phyloP scores from a whole-genome alignment of 2,329 filamentous ascomycete genomes.

The Biscogniauxia mediterranea region DNA sequence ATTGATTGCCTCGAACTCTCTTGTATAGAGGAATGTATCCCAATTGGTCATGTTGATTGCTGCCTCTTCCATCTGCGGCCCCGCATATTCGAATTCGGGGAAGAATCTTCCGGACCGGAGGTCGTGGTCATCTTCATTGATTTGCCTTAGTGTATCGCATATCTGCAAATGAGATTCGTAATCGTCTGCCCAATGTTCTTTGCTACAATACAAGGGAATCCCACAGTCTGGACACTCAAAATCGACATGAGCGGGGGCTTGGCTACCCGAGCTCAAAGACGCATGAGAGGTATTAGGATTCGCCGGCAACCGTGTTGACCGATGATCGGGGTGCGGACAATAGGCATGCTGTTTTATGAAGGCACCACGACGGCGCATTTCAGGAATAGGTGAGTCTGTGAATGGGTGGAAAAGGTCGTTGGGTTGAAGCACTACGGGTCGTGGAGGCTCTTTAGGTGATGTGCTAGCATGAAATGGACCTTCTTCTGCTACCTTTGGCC shows the following conservation, averaged over 20 bases:
- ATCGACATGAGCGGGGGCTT: slow-evolving; percentile 76
- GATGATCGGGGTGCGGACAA: slow-evolving; percentile 88
- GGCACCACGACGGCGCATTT: slow-evolving; percentile 81
- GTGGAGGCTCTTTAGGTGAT: slow-evolving; percentile 15
- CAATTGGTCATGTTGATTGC: slow-evolving; percentile 97
- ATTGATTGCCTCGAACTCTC: slow-evolving; percentile 88
- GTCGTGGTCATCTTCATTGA: slow-evolving; percentile 98
- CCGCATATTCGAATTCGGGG: slow-evolving; percentile 89
- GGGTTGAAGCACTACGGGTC: slow-evolving; percentile 50
- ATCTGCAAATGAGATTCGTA: slow-evolving; percentile 91
- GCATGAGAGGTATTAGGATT: slow-evolving; percentile 63
- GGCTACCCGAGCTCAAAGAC: slow-evolving; percentile 51
- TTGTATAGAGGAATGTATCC: slow-evolving; percentile 94
- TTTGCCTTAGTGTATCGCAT: slow-evolving; percentile 85
- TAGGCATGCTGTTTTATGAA: slow-evolving; percentile 92
- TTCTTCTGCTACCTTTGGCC: slow-evolving; percentile 22
- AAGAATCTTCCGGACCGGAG: slow-evolving; percentile 87
- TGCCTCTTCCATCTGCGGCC: slow-evolving; percentile 85
- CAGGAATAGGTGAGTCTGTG: slow-evolving; percentile 81
- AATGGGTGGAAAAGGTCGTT: slow-evolving; percentile 94
- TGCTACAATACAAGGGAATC: slow-evolving; percentile 87
- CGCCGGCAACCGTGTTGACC: slow-evolving; percentile 66
- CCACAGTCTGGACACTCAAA: slow-evolving; percentile 98
- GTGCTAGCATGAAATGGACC: slow-evolving; percentile 13
- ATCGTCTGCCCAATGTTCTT: slow-evolving; percentile 94